phyloP scores from a whole-genome alignment of 176 grass and related monocot genomes.

The Rhynchospora tenuis region DNA sequence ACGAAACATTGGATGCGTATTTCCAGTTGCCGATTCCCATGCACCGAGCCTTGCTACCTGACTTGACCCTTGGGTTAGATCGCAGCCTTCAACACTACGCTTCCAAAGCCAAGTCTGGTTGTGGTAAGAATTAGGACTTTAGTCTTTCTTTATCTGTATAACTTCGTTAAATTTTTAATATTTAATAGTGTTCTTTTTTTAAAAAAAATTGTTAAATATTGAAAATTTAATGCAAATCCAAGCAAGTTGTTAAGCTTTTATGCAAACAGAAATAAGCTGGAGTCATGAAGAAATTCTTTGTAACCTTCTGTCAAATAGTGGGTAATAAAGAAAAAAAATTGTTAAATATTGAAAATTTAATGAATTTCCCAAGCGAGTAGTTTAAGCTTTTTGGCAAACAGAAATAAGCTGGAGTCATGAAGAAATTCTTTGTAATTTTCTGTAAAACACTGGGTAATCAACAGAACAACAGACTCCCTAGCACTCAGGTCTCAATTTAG shows the following conservation, averaged over 20 bases:
- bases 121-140: constrained; percentile 45
- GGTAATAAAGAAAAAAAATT: neutral
- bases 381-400: neutral
- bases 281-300: constrained; percentile 1
- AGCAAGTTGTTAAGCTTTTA: neutral
- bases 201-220: neutral
- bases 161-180: neutral
- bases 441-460: neutral
- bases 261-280: neutral
- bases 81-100: constrained; percentile 82
- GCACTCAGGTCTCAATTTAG: neutral
- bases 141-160: neutral
- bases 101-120: constrained; percentile 87
- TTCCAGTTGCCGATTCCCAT: constrained; percentile 90
- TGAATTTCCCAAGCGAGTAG: neutral
- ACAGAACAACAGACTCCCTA: neutral
- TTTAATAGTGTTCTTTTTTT: neutral
- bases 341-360: neutral
- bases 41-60: constrained; percentile 81
- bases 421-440: neutral
- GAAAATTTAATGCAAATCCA: neutral
- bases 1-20: constrained; percentile 90
- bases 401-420: constrained; percentile 3
- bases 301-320: neutral
- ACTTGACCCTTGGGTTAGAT: constrained; percentile 71